Evolutionary conservation across 2,329 filamentous ascomycete genomes (phyloP).

Genomic region (Leptodontidium sp.): DNA sequence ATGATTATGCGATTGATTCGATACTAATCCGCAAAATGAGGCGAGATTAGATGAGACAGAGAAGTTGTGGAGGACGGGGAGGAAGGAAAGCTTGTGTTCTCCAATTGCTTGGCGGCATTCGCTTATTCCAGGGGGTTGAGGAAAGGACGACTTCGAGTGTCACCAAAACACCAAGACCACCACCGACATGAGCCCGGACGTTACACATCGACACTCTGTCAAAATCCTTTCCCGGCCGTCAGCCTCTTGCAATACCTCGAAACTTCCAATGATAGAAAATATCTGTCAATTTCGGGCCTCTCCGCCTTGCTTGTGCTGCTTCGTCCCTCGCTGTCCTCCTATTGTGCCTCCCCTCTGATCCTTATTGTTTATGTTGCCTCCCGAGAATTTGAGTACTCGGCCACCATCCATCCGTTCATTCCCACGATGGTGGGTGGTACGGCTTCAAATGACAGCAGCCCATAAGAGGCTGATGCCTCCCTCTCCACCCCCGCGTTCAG

Average conservation of each 20-base stretch:
- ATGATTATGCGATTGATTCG: too few relatives aligned
- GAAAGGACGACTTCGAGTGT: not conserved
- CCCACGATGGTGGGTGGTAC: slow-evolving; percentile 10
- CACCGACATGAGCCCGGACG: slow-evolving; percentile 16
- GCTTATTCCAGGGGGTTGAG: not conserved
- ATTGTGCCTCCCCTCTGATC: not conserved
- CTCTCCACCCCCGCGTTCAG: slow-evolving; percentile 4
- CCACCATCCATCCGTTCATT: not conserved
- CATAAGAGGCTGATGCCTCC: slow-evolving; percentile 4
- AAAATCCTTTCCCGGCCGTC: slow-evolving; percentile 12
- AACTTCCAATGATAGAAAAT: not conserved
- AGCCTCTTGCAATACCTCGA: slow-evolving; percentile 8
- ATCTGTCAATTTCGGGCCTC: not conserved
- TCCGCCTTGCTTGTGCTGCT: slow-evolving; percentile 6
- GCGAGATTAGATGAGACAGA: not conserved
- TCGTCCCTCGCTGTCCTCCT: slow-evolving; percentile 9
- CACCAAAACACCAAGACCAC: slow-evolving; percentile 2
- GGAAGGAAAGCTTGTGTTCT: not conserved
- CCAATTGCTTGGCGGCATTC: not conserved
- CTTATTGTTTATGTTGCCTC: not conserved
- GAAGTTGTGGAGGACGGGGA: not conserved
- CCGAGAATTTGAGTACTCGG: not conserved
- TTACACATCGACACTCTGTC: slow-evolving; percentile 10
- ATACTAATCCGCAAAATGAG: not conserved
- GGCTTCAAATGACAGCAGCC: slow-evolving; percentile 7